These are phyloP conservation scores for Auxenochlorella pyrenoidosa DNA, from an alignment of 139 green algal species.

Conservation along the genomic window DNA sequence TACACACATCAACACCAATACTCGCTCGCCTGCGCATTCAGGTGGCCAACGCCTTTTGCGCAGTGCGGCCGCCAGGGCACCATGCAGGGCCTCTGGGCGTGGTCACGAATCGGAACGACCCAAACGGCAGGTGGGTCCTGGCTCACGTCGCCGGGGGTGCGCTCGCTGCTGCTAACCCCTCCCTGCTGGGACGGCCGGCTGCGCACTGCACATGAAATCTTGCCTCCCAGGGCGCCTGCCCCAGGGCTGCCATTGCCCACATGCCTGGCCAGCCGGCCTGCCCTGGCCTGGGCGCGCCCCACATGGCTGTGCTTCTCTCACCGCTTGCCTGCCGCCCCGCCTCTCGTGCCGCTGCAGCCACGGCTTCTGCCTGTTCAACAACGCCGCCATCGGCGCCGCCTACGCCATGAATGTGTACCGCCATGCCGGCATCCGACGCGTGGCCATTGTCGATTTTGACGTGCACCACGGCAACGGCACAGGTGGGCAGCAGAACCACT, in stretches of 20 bases:
- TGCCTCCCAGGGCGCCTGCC: too few relatives aligned
- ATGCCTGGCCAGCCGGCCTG: too few relatives aligned
- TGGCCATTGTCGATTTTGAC: conserved; percentile 95
- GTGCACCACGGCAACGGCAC: conserved; percentile 97
- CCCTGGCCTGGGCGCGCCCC: neutral
- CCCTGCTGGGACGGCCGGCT: too few relatives aligned
- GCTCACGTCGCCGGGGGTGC: neutral
- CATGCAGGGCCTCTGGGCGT: conserved; percentile 84
- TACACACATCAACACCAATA: too few relatives aligned
- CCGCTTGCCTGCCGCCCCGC: neutral
- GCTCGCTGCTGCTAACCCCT: too few relatives aligned
- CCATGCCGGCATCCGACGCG: conserved; percentile 67
- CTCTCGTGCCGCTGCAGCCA: conserved; percentile 68
- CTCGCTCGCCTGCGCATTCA: neutral
- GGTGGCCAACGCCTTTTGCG: conserved; percentile 85
- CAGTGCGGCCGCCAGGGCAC: conserved; percentile 90
- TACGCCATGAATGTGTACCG: conserved; percentile 89
- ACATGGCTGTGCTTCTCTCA: too few relatives aligned
- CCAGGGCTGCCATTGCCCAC: too few relatives aligned
- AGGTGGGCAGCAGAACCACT: too few relatives aligned
- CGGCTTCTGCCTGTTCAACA: conserved; percentile 97
- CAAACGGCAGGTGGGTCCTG: conserved; percentile 34
- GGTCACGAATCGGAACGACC: conserved; percentile 61
- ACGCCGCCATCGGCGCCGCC: conserved; percentile 89
- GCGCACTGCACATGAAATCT: too few relatives aligned